phyloP scores from a whole-genome alignment of 1,284 basidiomycete species.

The Xerocomus minutiporus region DNA sequence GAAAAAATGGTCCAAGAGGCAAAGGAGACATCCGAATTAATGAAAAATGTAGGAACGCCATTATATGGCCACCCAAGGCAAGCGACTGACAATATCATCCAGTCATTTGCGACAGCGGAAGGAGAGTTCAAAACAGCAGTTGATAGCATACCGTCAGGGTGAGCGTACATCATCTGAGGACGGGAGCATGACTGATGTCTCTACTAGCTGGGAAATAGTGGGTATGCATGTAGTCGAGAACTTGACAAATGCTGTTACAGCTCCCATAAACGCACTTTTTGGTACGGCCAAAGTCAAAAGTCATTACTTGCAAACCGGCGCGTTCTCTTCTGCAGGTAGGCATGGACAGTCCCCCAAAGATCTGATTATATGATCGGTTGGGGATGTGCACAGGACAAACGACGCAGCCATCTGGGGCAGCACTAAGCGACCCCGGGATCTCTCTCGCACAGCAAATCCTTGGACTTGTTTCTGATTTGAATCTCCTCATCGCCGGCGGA shows the following conservation, averaged over 20 bases:
- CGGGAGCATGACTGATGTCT: neutral
- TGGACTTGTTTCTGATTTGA: conserved; percentile 4
- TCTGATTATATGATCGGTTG: neutral
- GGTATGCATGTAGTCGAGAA: conserved; percentile 16
- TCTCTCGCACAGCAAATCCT: conserved; percentile 10
- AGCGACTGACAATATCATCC: neutral
- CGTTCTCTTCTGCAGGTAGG: neutral
- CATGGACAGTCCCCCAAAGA: neutral
- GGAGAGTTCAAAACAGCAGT: conserved; percentile 13
- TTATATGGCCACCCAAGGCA: neutral
- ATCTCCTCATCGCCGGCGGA: conserved; percentile 15
- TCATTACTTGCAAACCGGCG: conserved; percentile 13
- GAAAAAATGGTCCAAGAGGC: conserved; percentile 10
- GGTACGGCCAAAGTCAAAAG: conserved; percentile 7
- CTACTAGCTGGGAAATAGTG: conserved; percentile 12
- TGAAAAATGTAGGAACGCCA: conserved; percentile 11
- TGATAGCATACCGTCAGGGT: conserved; percentile 15
- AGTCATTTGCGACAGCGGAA: conserved; percentile 16
- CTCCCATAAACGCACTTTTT: conserved; percentile 12
- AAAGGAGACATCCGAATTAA: conserved; percentile 14
- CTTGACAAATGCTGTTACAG: conserved; percentile 12
- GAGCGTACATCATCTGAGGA: neutral
- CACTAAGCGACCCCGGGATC: conserved; percentile 13
- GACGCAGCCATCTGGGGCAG: conserved; percentile 13
- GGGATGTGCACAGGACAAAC: neutral